Evolutionary conservation across 441 rosid species (phyloP).

Genomic region (Kokia cookei): DNA sequence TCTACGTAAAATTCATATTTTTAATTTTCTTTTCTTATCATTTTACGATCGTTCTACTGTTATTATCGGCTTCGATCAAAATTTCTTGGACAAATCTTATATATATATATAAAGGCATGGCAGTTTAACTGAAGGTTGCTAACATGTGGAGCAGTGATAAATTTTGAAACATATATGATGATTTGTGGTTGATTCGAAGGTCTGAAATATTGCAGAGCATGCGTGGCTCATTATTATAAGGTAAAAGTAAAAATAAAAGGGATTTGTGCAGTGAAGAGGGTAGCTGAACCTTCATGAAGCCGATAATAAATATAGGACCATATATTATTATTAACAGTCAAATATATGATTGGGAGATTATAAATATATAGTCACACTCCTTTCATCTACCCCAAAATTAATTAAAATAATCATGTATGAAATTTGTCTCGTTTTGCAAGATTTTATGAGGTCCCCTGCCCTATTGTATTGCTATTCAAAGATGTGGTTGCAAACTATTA

Average conservation of each 20-base stretch:
- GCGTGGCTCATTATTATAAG: slow-evolving; percentile 3
- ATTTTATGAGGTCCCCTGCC: slow-evolving; percentile 1
- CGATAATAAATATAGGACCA: neutral
- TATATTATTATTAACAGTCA: neutral
- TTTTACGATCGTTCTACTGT: too few relatives aligned
- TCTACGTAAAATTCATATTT: too few relatives aligned
- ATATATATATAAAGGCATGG: neutral
- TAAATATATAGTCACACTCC: neutral
- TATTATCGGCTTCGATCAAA: neutral
- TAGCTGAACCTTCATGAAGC: neutral
- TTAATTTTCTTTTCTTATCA: too few relatives aligned
- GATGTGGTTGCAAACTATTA: neutral
- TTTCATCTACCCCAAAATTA: neutral
- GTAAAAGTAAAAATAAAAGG: neutral
- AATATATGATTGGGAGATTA: neutral
- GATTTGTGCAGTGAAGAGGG: neutral
- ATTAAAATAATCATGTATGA: neutral
- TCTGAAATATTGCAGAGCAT: neutral
- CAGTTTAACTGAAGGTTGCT: neutral
- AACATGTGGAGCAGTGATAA: neutral
- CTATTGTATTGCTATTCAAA: neutral
- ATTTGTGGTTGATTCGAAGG: neutral
- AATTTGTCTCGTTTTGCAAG: neutral
- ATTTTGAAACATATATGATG: neutral
- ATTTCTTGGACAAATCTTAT: neutral